phyloP scores from a whole-genome alignment of 495 filamentous ascomycete species.

The Xylaria curta region DNA sequence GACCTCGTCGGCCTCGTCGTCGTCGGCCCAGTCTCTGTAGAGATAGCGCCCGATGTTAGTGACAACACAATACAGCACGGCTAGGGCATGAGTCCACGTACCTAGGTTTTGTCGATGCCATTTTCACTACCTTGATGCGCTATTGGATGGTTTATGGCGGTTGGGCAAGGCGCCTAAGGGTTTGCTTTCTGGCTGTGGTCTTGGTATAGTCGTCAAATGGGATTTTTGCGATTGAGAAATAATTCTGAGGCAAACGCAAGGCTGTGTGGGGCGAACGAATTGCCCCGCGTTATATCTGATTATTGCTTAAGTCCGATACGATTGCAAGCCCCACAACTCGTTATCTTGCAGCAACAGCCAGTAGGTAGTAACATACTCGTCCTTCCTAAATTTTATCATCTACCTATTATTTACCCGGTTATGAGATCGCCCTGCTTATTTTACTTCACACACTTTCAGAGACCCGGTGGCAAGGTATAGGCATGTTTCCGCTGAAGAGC shows the following conservation, averaged over 20 bases:
- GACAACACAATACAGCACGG: neutral
- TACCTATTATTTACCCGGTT: too few relatives aligned
- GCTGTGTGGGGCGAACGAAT: conserved; percentile 23
- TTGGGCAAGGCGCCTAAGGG: neutral
- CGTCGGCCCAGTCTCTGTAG: conserved; percentile 88
- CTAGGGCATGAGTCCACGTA: neutral
- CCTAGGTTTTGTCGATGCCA: conserved; percentile 29
- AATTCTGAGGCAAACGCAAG: conserved; percentile 24
- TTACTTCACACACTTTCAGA: neutral
- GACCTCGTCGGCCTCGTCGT: conserved; percentile 87
- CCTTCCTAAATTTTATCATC: too few relatives aligned
- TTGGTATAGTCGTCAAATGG: neutral
- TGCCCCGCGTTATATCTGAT: conserved; percentile 26
- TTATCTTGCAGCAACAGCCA: neutral
- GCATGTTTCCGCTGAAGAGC: neutral
- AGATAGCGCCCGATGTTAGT: conserved; percentile 1
- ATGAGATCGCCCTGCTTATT: too few relatives aligned
- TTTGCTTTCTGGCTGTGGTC: conserved; percentile 9
- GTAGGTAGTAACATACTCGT: too few relatives aligned
- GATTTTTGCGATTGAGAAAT: conserved; percentile 30
- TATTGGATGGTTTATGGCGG: neutral
- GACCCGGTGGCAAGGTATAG: neutral
- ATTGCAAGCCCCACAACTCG: neutral
- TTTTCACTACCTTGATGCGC: conserved; percentile 7
- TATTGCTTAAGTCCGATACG: conserved; percentile 25